Conservation (phyloP, 2,329 filamentous ascomycete species). For the Diaporthe citri region DNA sequence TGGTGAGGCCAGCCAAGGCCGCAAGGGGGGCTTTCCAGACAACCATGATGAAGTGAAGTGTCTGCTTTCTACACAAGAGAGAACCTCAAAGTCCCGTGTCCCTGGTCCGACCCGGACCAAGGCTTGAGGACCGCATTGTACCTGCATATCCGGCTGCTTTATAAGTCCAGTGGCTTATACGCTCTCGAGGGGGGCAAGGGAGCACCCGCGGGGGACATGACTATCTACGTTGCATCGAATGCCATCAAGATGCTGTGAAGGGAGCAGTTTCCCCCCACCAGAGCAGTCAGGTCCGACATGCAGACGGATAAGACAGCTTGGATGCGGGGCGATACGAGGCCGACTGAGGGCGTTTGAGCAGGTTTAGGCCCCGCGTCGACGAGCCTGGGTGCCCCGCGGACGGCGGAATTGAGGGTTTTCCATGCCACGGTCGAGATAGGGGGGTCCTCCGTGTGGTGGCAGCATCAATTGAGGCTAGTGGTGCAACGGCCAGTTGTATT, state of each 20-base stretch:
- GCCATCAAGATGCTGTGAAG: background rate
- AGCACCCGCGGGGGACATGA: background rate
- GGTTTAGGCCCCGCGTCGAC: background rate
- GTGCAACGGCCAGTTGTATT: constrained; percentile 12
- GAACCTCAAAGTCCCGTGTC: constrained; percentile 1
- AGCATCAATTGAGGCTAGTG: background rate
- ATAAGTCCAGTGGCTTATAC: background rate
- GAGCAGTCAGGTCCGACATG: background rate
- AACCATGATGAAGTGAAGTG: background rate
- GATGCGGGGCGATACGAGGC: constrained; percentile 13
- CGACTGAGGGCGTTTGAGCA: constrained; percentile 21
- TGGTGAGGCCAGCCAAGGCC: background rate
- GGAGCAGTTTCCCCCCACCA: background rate
- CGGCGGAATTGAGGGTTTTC: constrained; percentile 3
- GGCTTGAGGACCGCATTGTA: background rate
- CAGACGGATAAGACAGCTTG: background rate
- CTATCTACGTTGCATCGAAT: constrained; percentile 20
- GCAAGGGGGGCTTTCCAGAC: background rate
- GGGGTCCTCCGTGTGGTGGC: background rate
- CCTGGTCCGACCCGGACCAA: background rate
- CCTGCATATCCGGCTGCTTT: background rate
- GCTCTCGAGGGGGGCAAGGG: background rate
- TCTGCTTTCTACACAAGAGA: background rate
- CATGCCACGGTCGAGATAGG: constrained; percentile 2
- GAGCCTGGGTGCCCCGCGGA: background rate